A percentile compares a stretch with the other conserved stretches of the same genome.
These are phyloP conservation scores for Puccinia polysora DNA, from an alignment of 1,284 basidiomycete genomes.

Conservation along the genomic window DNA sequence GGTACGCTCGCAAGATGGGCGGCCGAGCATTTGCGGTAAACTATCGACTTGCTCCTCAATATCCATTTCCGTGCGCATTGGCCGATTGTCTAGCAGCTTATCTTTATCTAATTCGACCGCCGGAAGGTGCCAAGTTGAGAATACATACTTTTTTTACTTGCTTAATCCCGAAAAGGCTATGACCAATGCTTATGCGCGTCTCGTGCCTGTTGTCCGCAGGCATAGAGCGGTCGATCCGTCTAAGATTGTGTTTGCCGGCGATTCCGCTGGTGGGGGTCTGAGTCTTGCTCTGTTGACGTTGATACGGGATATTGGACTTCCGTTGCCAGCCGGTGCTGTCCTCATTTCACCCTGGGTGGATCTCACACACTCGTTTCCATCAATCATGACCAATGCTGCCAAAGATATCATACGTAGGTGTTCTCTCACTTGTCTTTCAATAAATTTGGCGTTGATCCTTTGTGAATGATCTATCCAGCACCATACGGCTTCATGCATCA, in stretches of 20 bases:
- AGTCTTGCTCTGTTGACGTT: conserved; percentile 78
- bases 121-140: conserved; percentile 59
- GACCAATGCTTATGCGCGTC: no score
- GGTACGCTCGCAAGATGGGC: conserved; percentile 80
- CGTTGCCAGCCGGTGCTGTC: conserved; percentile 69
- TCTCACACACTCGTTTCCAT: conserved; percentile 88
- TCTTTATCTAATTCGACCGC: conserved; percentile 69
- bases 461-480: conserved; percentile 6
- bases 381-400: conserved; percentile 74
- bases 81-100: conserved; percentile 72
- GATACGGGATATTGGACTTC: conserved; percentile 78
- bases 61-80: conserved; percentile 42
- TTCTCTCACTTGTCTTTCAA: conserved; percentile 58
- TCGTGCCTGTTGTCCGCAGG: no score
- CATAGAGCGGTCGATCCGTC: conserved; percentile 76
- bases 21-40: conserved; percentile 67
- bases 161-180: no score
- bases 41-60: conserved; percentile 50
- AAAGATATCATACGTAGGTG: conserved; percentile 64
- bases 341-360: conserved; percentile 68
- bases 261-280: conserved; percentile 90
- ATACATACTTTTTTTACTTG: not conserved
- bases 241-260: conserved; percentile 79
- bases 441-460: not conserved
- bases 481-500: conserved; percentile 57